phyloP scores from a whole-genome alignment of 352 stramenopile genomes.

The Phytophthora sojae region DNA sequence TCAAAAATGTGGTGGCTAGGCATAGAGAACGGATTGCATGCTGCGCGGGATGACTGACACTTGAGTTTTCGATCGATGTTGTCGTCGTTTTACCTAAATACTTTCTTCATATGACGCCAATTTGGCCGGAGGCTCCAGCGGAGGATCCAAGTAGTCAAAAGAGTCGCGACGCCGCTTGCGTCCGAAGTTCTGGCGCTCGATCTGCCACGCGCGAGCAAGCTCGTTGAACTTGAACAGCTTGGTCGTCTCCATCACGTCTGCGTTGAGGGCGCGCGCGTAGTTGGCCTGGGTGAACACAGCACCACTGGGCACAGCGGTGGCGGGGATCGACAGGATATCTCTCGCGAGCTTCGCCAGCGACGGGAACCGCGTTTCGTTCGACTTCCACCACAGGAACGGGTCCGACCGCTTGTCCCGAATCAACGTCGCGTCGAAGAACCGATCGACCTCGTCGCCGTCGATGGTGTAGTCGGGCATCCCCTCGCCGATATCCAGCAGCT shows the following conservation, averaged over 20 bases:
- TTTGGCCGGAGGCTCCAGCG: constrained; percentile 65
- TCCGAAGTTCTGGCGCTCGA: constrained; percentile 78
- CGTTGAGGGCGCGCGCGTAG: constrained; percentile 66
- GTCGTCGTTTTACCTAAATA: constrained; percentile 73
- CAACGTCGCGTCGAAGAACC: constrained; percentile 85
- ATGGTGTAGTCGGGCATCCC: constrained; percentile 82
- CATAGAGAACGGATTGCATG: neutral
- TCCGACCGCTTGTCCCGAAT: constrained; percentile 84
- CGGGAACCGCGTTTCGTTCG: constrained; percentile 81
- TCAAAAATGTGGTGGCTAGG: neutral
- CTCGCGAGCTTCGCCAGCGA: constrained; percentile 76
- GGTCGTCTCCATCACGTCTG: constrained; percentile 66
- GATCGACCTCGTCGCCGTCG: constrained; percentile 80
- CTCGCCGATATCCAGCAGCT: constrained; percentile 82
- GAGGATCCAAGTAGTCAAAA: constrained; percentile 76
- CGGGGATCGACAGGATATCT: constrained; percentile 78
- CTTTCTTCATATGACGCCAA: constrained; percentile 87
- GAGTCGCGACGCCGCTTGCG: constrained; percentile 79
- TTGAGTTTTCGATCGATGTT: constrained; percentile 37
- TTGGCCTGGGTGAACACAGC: constrained; percentile 76
- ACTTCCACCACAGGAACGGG: constrained; percentile 87
- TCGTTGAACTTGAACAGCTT: constrained; percentile 83
- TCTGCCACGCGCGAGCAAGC: constrained; percentile 79
- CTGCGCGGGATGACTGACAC: constrained; percentile 7
- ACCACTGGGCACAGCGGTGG: constrained; percentile 70